A percentile compares a stretch with the other conserved stretches of the same genome.
Conservation (phyloP, 352 stramenopile species). For the Phytophthora vignae region DNA sequence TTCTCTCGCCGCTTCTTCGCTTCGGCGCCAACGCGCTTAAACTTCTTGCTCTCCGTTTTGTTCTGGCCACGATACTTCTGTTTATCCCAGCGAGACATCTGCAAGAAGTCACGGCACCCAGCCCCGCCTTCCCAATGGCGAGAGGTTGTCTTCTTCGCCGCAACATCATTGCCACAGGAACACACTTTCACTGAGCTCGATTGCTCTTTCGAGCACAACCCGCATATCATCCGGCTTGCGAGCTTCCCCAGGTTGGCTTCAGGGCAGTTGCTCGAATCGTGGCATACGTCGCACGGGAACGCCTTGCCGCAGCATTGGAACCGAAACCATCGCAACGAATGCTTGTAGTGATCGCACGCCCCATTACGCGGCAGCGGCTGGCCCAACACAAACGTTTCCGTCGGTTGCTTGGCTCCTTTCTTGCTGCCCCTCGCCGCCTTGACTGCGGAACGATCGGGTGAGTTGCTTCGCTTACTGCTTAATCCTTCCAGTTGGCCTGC, state of each 20-base stretch:
- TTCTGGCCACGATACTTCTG: conserved; percentile 79
- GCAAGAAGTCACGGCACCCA: conserved; percentile 67
- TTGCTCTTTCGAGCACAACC: conserved; percentile 85
- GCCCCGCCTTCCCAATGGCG: conserved; percentile 82
- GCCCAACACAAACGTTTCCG: conserved; percentile 70
- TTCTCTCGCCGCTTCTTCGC: conserved; percentile 53
- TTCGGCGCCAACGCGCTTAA: conserved; percentile 72
- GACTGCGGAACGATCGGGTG: conserved; percentile 5
- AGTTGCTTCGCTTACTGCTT: conserved; percentile 27
- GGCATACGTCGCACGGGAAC: conserved; percentile 85
- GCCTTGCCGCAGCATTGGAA: conserved; percentile 89
- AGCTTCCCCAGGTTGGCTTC: conserved; percentile 80
- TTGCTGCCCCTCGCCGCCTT: conserved; percentile 45
- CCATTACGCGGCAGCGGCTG: conserved; percentile 78
- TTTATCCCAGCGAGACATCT: conserved; percentile 74
- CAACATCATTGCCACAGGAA: conserved; percentile 77
- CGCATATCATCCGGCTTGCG: conserved; percentile 86
- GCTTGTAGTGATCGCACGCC: conserved; percentile 80
- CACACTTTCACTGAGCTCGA: conserved; percentile 79
- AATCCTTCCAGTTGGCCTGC: conserved; percentile 32
- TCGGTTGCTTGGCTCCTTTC: conserved; percentile 42
- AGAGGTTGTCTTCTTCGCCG: conserved; percentile 50
- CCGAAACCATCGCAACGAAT: conserved; percentile 84
- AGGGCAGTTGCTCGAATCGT: conserved; percentile 74
- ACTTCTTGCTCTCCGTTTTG: conserved; percentile 88